Conservation (phyloP, 306 rosid species). For the Malus fusca region DNA sequence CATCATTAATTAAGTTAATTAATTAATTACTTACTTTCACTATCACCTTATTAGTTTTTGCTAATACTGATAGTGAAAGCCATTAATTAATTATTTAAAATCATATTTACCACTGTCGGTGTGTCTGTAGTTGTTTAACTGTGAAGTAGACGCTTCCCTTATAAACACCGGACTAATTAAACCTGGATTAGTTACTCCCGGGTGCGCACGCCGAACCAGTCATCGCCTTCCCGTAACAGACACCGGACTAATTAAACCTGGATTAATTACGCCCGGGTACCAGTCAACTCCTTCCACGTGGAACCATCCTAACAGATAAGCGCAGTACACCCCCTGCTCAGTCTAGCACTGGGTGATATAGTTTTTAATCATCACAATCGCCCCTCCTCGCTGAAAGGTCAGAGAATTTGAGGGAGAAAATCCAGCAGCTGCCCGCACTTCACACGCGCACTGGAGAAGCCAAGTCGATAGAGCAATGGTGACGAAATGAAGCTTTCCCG, state of each 20-base stretch:
- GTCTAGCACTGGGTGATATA: not conserved
- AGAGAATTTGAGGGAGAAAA: not conserved
- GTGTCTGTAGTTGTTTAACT: not conserved
- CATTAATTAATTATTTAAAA: not conserved
- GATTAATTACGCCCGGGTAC: not conserved
- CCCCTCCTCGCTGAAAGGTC: not conserved
- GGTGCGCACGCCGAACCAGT: not conserved
- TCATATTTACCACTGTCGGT: constrained; percentile 36
- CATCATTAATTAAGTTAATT: no score
- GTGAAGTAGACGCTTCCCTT: not conserved
- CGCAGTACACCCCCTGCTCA: not conserved
- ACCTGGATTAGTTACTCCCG: not conserved
- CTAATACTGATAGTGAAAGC: no score
- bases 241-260: no score
- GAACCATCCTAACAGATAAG: constrained; percentile 11
- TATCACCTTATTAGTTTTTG: no score
- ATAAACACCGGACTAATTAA: not conserved
- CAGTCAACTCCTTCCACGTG: constrained; percentile 29
- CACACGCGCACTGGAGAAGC: constrained; percentile 3
- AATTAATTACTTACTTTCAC: no score
- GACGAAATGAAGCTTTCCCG: not conserved
- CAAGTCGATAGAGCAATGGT: not conserved
- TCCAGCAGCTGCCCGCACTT: not conserved
- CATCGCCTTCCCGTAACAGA: constrained; percentile 2
- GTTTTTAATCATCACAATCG: not conserved